phyloP scores from a whole-genome alignment of 306 rosid species.

The Heteromeles arbutifolia region DNA sequence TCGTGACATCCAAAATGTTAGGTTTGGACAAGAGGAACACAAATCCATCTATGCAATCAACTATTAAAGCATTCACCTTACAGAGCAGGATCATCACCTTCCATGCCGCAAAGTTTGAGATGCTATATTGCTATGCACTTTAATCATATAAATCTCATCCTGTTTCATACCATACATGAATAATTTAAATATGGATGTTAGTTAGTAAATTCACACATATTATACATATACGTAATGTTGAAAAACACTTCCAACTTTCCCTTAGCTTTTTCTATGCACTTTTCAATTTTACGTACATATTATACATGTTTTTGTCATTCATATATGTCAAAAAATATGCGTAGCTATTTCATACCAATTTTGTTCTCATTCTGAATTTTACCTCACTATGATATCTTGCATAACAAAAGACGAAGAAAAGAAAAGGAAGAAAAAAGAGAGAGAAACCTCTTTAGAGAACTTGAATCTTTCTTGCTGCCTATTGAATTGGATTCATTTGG shows the following conservation, averaged over 20 bases:
- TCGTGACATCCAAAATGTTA: too few relatives aligned
- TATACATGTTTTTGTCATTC: neutral
- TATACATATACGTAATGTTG: too few relatives aligned
- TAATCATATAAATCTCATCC: too few relatives aligned
- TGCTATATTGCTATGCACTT: too few relatives aligned
- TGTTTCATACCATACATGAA: too few relatives aligned
- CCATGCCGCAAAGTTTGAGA: too few relatives aligned
- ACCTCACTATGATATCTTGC: neutral
- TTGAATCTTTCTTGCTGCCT: slow-evolving; percentile 12
- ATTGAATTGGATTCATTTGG: slow-evolving; percentile 43
- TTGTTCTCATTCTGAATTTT: neutral
- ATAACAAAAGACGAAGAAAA: neutral
- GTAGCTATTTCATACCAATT: neutral
- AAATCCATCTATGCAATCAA: too few relatives aligned
- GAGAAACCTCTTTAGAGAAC: slow-evolving; percentile 25
- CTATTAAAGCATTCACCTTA: too few relatives aligned
- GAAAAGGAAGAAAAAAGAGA: neutral
- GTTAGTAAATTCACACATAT: too few relatives aligned
- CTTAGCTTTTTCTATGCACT: neutral
- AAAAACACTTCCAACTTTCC: neutral
- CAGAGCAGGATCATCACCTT: too few relatives aligned
- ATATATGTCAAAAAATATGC: neutral
- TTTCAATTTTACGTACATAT: neutral
- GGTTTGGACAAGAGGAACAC: too few relatives aligned
- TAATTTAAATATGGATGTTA: too few relatives aligned